Conservation (phyloP, 306 rosid genomes). For the Mimosa bimucronata region DNA sequence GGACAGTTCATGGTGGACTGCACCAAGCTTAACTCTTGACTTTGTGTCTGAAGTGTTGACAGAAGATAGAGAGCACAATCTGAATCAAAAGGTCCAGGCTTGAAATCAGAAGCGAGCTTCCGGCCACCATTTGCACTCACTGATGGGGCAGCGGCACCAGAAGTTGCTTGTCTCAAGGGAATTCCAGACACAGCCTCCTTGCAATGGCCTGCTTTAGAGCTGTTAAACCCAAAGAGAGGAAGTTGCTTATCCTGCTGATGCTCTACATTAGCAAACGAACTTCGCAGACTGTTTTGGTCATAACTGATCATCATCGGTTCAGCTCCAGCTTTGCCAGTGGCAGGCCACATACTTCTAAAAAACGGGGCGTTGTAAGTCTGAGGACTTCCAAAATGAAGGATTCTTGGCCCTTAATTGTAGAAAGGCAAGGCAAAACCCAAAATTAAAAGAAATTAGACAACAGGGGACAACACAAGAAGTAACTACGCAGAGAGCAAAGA, state of each 20-base stretch:
- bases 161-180: slow-evolving; percentile 29
- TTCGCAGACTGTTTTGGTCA: slow-evolving; percentile 40
- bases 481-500: neutral
- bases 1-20: slow-evolving; percentile 55
- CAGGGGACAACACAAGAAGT: neutral
- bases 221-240: slow-evolving; percentile 49
- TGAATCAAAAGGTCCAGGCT: slow-evolving; percentile 5
- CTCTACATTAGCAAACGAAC: slow-evolving; percentile 26
- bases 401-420: slow-evolving; percentile 68
- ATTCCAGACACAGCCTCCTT: slow-evolving; percentile 45
- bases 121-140: slow-evolving; percentile 44
- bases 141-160: slow-evolving; percentile 39
- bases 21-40: slow-evolving; percentile 47
- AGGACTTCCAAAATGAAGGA: slow-evolving; percentile 79
- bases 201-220: slow-evolving; percentile 31
- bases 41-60: slow-evolving; percentile 75
- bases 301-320: slow-evolving; percentile 48
- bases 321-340: slow-evolving; percentile 48
- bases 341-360: slow-evolving; percentile 61
- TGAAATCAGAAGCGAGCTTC: slow-evolving; percentile 46
- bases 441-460: slow-evolving; percentile 24
- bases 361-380: slow-evolving; percentile 53
- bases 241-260: slow-evolving; percentile 52
- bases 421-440: slow-evolving; percentile 34
- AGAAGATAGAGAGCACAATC: slow-evolving; percentile 98